phyloP scores from a whole-genome alignment of 2,329 filamentous ascomycete genomes.

The Claviceps sp. region DNA sequence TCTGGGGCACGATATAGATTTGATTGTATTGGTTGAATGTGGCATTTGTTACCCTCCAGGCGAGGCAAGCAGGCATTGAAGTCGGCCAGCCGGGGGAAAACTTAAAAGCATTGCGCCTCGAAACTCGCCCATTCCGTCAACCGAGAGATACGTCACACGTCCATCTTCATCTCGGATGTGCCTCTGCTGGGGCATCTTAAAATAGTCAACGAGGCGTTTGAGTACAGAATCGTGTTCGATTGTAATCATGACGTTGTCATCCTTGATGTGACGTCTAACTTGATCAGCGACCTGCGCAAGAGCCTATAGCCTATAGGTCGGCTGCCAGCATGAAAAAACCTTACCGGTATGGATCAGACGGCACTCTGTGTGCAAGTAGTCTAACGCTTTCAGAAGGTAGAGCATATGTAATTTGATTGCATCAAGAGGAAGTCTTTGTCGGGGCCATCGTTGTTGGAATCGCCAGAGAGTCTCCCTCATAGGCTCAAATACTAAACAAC shows the following conservation, averaged over 20 bases:
- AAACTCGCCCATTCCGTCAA: slow-evolving; percentile 8
- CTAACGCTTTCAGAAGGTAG: slow-evolving; percentile 4
- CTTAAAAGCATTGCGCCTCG: slow-evolving; percentile 4
- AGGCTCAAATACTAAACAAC: slow-evolving; percentile 11
- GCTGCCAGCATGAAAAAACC: neutral
- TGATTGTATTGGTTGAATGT: slow-evolving; percentile 11
- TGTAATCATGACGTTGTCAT: slow-evolving; percentile 13
- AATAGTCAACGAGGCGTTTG: slow-evolving; percentile 2
- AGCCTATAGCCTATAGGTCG: neutral
- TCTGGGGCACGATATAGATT: slow-evolving; percentile 13
- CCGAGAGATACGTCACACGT: slow-evolving; percentile 8
- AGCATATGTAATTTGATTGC: slow-evolving; percentile 9
- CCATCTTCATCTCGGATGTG: slow-evolving; percentile 6
- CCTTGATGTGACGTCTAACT: slow-evolving; percentile 1
- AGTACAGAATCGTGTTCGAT: slow-evolving; percentile 9
- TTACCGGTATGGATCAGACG: slow-evolving; percentile 11
- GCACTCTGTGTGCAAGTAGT: slow-evolving; percentile 1
- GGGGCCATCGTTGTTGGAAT: slow-evolving; percentile 6
- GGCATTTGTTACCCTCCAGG: slow-evolving; percentile 1
- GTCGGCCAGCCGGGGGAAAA: slow-evolving; percentile 10
- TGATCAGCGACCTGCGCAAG: slow-evolving; percentile 7
- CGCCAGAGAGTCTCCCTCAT: slow-evolving; percentile 12
- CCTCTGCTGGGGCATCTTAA: slow-evolving; percentile 3
- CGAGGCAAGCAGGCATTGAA: slow-evolving; percentile 9
- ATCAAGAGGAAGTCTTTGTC: slow-evolving; percentile 5